These are phyloP conservation scores for Rubus idaeus DNA, from an alignment of 306 rosid species.

Conservation along the genomic window DNA sequence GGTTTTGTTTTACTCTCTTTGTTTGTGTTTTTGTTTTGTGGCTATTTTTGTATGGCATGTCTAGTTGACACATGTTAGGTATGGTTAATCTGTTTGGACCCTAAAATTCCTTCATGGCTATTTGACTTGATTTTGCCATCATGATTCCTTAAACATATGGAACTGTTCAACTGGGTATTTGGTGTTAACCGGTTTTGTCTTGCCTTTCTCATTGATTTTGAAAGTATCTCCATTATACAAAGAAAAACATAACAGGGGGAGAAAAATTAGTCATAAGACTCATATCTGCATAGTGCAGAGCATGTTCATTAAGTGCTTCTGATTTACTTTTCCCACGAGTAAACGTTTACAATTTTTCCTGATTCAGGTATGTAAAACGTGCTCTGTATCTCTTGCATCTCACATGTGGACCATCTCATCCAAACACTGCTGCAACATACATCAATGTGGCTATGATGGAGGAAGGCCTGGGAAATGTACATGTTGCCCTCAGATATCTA, in stretches of 20 bases:
- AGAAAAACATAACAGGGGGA: neutral
- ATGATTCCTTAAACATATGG: neutral
- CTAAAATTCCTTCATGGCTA: neutral
- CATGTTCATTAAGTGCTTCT: neutral
- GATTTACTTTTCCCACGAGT: neutral
- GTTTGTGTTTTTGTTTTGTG: neutral
- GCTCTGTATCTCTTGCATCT: constrained; percentile 97
- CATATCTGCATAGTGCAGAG: neutral
- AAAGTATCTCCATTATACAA: neutral
- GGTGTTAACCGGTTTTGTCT: neutral
- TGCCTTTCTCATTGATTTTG: neutral
- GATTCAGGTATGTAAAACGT: constrained; percentile 88
- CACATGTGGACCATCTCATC: constrained; percentile 98
- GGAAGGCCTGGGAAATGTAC: constrained; percentile 97
- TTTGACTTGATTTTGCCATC: neutral
- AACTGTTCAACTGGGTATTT: neutral
- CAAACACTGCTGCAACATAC: constrained; percentile 98
- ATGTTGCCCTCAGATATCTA: constrained; percentile 95
- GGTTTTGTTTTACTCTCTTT: too few species aligned
- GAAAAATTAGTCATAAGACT: constrained; percentile 7
- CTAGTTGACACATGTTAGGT: neutral
- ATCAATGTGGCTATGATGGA: constrained; percentile 99
- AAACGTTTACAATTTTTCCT: constrained; percentile 25
- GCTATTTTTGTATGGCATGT: neutral
- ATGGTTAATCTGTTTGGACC: neutral